Evolutionary conservation across 306 rosid species (phyloP).

Genomic region (Trifolium subterraneum): DNA sequence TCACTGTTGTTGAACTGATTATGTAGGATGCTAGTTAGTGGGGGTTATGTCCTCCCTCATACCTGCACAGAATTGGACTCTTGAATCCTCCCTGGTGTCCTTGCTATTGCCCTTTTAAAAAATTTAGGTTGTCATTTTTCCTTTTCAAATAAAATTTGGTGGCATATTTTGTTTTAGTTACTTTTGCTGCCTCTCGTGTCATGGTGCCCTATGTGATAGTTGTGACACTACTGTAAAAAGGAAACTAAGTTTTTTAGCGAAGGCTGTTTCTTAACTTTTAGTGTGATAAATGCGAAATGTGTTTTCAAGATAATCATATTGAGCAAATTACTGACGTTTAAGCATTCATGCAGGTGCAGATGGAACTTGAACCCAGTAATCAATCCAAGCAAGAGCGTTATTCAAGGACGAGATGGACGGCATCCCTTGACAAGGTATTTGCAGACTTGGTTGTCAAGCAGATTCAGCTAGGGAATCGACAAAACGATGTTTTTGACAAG

Average conservation of each 20-base stretch:
- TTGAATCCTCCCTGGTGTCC: constrained; percentile 9
- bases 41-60: constrained; percentile 11
- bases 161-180: constrained; percentile 9
- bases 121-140: constrained; percentile 2
- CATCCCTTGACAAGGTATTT: constrained; percentile 84
- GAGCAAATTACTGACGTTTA: constrained; percentile 22
- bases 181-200: constrained; percentile 10
- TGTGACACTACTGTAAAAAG: not conserved
- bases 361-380: constrained; percentile 63
- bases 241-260: constrained; percentile 31
- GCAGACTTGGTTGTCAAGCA: constrained; percentile 86
- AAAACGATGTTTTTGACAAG: constrained; percentile 82
- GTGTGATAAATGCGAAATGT: not conserved
- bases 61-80: not conserved
- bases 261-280: not conserved
- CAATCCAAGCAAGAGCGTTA: constrained; percentile 79
- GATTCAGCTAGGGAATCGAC: constrained; percentile 80
- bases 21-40: not conserved
- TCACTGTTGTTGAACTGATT: constrained; percentile 17
- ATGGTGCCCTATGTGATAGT: not conserved
- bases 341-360: constrained; percentile 46
- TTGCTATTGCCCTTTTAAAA: not conserved
- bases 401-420: constrained; percentile 95
- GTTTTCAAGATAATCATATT: constrained; percentile 10
- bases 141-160: not conserved